A percentile compares a stretch with the other conserved stretches of the same genome.
Evolutionary conservation across 2,329 filamentous ascomycete genomes (phyloP).

Genomic region (Plenodomus lindquistii): DNA sequence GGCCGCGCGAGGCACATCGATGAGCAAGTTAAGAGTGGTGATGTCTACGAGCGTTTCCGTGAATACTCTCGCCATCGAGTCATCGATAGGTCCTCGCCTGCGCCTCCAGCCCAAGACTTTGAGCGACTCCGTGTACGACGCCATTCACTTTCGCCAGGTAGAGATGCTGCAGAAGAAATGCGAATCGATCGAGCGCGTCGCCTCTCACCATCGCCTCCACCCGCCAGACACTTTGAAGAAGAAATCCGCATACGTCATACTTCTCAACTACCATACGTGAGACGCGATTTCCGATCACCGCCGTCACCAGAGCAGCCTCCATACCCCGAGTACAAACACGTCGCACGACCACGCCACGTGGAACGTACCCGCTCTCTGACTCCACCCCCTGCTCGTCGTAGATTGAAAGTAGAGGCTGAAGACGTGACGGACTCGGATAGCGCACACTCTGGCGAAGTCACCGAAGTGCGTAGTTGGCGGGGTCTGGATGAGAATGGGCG

Average conservation of each 20-base stretch:
- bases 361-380: constrained; percentile 11
- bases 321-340: constrained; percentile 17
- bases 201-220: constrained; percentile 18
- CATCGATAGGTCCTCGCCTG: constrained; percentile 11
- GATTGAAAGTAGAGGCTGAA: constrained; percentile 9
- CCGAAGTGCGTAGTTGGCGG: constrained; percentile 27
- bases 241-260: constrained; percentile 16
- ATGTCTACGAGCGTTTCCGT: constrained; percentile 14
- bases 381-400: constrained; percentile 4
- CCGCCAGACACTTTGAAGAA: constrained; percentile 10
- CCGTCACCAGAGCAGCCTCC: constrained; percentile 5
- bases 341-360: constrained; percentile 9
- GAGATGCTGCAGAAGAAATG: constrained; percentile 21
- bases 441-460: constrained; percentile 17
- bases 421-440: constrained; percentile 33
- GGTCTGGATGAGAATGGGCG: constrained; percentile 35
- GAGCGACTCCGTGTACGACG: constrained; percentile 23
- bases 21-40: constrained; percentile 5
- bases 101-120: constrained; percentile 19
- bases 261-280: constrained; percentile 10
- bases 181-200: constrained; percentile 19
- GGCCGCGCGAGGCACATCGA: constrained; percentile 5
- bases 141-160: constrained; percentile 11
- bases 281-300: constrained; percentile 6
- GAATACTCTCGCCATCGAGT: constrained; percentile 17